Evolutionary conservation across 345 rosid species (phyloP).

Genomic region (Salix purpurea): DNA sequence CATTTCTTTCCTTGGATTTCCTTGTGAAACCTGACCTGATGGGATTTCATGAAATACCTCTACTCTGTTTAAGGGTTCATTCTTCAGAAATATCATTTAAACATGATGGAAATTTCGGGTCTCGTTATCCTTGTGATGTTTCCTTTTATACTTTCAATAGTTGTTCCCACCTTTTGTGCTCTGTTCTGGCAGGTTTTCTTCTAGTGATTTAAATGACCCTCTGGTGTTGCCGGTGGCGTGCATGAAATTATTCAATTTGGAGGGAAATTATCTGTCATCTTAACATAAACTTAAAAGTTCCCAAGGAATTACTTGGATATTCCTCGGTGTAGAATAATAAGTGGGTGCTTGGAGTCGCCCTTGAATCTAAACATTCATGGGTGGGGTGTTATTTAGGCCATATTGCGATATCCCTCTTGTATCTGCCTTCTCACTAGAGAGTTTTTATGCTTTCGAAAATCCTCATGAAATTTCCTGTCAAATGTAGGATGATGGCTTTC

Average conservation of each 20-base stretch:
- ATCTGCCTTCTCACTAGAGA: background rate
- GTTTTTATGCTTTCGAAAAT: background rate
- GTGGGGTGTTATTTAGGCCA: background rate
- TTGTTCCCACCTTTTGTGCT: background rate
- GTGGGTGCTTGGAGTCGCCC: background rate
- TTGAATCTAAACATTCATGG: background rate
- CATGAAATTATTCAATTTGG: background rate
- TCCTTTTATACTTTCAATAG: background rate
- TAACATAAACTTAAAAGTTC: background rate
- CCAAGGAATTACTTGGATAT: background rate
- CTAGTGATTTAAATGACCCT: background rate
- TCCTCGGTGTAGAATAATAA: background rate
- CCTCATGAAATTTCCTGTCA: background rate
- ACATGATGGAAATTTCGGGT: background rate
- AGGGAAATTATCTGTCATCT: background rate
- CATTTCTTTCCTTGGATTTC: background rate
- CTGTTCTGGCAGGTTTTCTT: background rate
- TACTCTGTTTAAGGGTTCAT: background rate
- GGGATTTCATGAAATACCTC: background rate
- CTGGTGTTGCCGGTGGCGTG: background rate
- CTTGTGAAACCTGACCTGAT: background rate
- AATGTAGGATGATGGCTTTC: constrained; percentile 5
- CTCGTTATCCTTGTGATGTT: background rate
- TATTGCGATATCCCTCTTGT: background rate
- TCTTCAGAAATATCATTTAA: background rate